Percentiles rank a stretch among this genome's conserved stretches.
Conservation (phyloP, 345 rosid species). For the Lenwebbia sp. region DNA sequence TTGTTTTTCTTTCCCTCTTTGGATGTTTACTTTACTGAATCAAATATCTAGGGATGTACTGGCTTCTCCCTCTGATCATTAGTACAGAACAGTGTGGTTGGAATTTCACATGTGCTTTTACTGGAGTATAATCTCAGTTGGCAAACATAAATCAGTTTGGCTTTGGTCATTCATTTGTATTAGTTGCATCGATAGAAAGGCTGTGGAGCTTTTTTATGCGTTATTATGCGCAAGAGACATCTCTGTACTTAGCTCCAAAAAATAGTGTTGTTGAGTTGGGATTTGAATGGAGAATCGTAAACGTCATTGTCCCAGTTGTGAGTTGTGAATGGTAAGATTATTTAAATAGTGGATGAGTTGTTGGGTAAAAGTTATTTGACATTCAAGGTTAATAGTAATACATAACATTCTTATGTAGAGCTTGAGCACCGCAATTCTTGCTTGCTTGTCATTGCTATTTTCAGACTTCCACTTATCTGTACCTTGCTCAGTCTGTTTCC, state of each 20-base stretch:
- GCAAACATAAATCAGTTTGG: neutral
- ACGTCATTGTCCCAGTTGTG: neutral
- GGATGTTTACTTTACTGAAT: neutral
- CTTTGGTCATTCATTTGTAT: neutral
- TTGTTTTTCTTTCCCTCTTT: neutral
- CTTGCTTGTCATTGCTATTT: neutral
- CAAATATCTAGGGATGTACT: neutral
- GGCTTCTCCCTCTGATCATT: neutral
- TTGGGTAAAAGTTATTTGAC: neutral
- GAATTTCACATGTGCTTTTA: neutral
- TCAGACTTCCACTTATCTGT: neutral
- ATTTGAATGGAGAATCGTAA: neutral
- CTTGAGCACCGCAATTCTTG: neutral
- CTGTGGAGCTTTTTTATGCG: neutral
- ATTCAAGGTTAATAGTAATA: neutral
- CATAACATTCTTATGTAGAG: neutral
- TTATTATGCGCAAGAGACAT: neutral
- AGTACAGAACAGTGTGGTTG: slow-evolving; percentile 22
- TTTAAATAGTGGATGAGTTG: neutral
- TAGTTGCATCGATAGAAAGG: neutral
- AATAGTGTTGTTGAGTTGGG: neutral
- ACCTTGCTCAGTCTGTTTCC: neutral
- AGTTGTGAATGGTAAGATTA: neutral
- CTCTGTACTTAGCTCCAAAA: neutral
- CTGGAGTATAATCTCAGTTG: no score